These are phyloP conservation scores for Vigna angularis DNA, from an alignment of 306 rosid genomes.

Conservation along the genomic window DNA sequence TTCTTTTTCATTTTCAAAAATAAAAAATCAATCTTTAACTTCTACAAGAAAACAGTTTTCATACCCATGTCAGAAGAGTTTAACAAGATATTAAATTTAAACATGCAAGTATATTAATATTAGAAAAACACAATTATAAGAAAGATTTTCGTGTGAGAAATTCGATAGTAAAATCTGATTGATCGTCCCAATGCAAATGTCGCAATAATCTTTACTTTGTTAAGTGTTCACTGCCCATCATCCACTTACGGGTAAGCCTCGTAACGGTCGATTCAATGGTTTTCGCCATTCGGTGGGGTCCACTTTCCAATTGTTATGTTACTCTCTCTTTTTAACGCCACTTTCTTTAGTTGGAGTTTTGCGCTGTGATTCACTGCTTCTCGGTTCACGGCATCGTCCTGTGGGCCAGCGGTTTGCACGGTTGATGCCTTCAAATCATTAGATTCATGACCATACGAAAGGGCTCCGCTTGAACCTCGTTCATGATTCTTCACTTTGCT, in stretches of 20 bases:
- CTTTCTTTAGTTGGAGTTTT: neutral
- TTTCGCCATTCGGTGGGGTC: conserved; percentile 40
- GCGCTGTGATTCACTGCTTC: conserved; percentile 35
- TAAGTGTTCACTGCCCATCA: conserved; percentile 36
- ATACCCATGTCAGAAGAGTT: too few species aligned
- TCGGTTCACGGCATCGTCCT: neutral
- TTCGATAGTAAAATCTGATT: conserved; percentile 16
- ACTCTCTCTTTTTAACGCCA: neutral
- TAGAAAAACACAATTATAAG: too few species aligned
- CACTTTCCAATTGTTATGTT: conserved; percentile 35
- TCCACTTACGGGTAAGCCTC: conserved; percentile 42
- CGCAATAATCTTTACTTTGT: conserved; percentile 15
- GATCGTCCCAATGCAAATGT: conserved; percentile 46
- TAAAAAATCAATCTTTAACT: too few species aligned
- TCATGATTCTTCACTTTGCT: neutral
- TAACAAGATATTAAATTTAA: too few species aligned
- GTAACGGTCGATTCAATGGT: conserved; percentile 58
- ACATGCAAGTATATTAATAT: too few species aligned
- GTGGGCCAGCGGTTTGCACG: neutral
- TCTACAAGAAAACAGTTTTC: too few species aligned
- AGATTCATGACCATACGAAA: conserved; percentile 4
- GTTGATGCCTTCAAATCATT: conserved; percentile 20
- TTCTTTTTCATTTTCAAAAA: neutral
- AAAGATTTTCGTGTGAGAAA: neutral
- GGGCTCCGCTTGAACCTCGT: neutral